Evolutionary conservation across 106 monocot genomes (phyloP).

Genomic region (Acorus calamus): DNA sequence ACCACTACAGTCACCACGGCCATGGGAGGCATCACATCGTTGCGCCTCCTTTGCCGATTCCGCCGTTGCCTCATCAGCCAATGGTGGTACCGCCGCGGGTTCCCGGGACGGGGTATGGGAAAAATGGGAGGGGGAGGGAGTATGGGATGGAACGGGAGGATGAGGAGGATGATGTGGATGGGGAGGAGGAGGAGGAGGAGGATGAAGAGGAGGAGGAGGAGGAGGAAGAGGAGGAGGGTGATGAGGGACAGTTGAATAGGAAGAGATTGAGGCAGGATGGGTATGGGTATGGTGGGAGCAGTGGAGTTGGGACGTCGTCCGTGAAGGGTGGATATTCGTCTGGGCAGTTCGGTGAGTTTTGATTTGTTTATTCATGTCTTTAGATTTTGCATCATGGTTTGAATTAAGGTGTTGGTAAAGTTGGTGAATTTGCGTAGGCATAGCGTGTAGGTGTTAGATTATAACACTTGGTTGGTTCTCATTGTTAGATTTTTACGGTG

Average conservation of each 20-base stretch:
- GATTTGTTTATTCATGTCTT: neutral
- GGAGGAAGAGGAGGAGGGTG: constrained; percentile 4
- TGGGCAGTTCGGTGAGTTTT: constrained; percentile 4
- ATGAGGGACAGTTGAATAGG: constrained; percentile 1
- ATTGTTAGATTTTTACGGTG: too few species aligned
- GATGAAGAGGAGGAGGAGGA: constrained; percentile 17
- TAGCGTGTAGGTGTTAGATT: too few species aligned
- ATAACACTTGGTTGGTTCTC: too few species aligned
- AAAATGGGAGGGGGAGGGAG: constrained; percentile 4
- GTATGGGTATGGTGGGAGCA: neutral
- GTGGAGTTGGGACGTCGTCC: neutral
- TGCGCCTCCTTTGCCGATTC: neutral
- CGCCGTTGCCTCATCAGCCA: neutral
- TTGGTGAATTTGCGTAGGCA: too few species aligned
- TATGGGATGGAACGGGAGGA: constrained; percentile 6
- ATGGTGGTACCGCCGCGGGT: neutral
- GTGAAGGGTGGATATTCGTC: neutral
- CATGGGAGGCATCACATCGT: too few species aligned
- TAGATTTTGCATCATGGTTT: neutral
- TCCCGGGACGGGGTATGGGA: constrained; percentile 1
- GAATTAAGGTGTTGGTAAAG: neutral
- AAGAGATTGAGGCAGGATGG: constrained; percentile 8
- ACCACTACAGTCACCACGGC: too few species aligned
- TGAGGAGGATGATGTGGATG: constrained; percentile 11
- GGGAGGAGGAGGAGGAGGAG: constrained; percentile 11